Evolutionary conservation across 805 yeast species (phyloP).

Genomic region (Hanseniaspora nectarophila): DNA sequence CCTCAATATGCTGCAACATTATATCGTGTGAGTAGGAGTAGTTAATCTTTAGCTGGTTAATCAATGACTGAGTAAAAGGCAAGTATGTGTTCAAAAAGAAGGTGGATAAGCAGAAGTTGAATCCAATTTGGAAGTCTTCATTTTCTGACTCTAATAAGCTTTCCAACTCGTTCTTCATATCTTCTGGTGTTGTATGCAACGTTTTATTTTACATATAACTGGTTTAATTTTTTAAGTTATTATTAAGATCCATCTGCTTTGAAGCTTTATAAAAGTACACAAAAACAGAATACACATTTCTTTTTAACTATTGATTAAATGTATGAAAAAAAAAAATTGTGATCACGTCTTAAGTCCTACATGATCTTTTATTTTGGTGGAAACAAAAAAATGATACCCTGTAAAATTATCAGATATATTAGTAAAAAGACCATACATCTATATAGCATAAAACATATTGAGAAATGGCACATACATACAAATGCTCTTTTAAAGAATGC

Average conservation of each 20-base stretch:
- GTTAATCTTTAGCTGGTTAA: not conserved
- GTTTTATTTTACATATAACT: too few relatives aligned
- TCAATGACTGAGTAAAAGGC: not conserved
- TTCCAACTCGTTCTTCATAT: slow-evolving; percentile 17
- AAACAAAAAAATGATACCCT: too few relatives aligned
- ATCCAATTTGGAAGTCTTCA: not conserved
- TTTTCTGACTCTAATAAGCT: not conserved
- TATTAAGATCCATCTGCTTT: too few relatives aligned
- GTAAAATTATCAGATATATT: too few relatives aligned
- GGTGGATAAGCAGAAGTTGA: not conserved
- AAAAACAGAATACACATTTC: not conserved
- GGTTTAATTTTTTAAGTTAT: too few relatives aligned
- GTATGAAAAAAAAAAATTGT: too few relatives aligned
- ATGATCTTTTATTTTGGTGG: not conserved
- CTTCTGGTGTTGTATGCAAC: not conserved
- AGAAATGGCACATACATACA: slow-evolving; percentile 12
- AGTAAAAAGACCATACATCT: not conserved
- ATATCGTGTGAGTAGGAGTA: not conserved
- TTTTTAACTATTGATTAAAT: not conserved
- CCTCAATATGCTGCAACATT: not conserved
- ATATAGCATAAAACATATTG: not conserved
- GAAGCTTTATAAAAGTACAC: not conserved
- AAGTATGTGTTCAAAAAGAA: not conserved
- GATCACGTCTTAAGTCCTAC: not conserved
- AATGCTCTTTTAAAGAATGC: slow-evolving; percentile 24